Evolutionary conservation across 306 rosid genomes (phyloP), one percentile per base, ranked within the genome.

Genomic region (Gastrolobium villosum): DNA sequence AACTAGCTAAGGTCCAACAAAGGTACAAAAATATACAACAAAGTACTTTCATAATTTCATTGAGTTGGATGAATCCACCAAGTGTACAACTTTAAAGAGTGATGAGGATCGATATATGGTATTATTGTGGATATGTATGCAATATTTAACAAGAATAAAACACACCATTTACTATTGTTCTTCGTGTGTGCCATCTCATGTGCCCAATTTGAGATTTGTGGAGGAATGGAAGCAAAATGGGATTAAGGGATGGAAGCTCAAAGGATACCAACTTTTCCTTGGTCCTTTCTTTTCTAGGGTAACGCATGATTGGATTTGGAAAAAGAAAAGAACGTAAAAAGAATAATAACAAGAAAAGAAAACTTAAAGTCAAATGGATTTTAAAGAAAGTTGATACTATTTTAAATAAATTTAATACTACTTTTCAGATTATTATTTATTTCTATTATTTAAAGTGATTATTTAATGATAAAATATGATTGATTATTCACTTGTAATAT

Each of bases 151-250:
- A 32, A 56, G 39, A 37, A 57, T 7, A 68, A 52, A 54, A 54
- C 57, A 76, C 65, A 34, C 15, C 76, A 68, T 68, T 78, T 77
- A 49, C 15, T 57, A 0, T 66, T 78, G 82, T 56, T 69, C 5
- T 30, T 7, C 31, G 31, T 46, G 43, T 61, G 72, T 70, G 83
- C 3, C 77, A 14, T 59, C 26, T 66, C 49, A 36, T 36, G 67
- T 31, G 4, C 50, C 68, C 50, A 56, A 65, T 7, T 2, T 13
- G 61, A 52, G 63, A 62, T 41, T 5, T 1, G 34, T 26, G 64
- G 31, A 4, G 10, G 63, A 76, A n/a, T n/a, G n/a, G n/a, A n/a
- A n/a, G n/a, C n/a, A n/a, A 64, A 53, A 39, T 65, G 57, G 57
- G 48, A 65, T 53, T 57, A n/a, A n/a, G n/a, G n/a, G 35, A 35